These are phyloP conservation scores for Liquidambar formosana DNA, from an alignment of 164 flowering plant genomes.

Conservation along the genomic window DNA sequence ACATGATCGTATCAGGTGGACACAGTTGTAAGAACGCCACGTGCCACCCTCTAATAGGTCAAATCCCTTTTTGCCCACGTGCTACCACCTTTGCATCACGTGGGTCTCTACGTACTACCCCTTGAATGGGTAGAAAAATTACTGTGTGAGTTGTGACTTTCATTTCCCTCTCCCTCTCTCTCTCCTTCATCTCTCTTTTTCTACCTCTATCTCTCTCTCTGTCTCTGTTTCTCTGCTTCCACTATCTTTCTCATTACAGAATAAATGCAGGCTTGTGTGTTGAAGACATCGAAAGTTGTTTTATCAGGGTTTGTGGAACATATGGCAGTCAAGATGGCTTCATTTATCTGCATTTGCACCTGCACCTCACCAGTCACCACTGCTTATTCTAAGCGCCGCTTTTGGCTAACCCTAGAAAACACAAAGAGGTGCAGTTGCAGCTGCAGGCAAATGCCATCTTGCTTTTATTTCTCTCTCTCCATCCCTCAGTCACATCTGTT, in stretches of 20 bases:
- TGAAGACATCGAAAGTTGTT: no score
- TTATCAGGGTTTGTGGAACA: background rate
- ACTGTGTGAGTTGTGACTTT: no score
- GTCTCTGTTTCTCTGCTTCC: no score
- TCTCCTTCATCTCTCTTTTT: no score
- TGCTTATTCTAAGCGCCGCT: background rate
- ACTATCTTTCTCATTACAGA: no score
- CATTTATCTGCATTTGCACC: constrained; percentile 46
- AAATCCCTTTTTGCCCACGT: constrained; percentile 6
- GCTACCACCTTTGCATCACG: constrained; percentile 2
- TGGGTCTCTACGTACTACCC: constrained; percentile 3
- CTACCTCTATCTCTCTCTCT: no score
- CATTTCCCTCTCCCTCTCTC: no score
- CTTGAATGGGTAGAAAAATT: background rate
- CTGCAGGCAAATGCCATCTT: constrained; percentile 32
- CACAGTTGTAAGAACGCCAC: background rate
- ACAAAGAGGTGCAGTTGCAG: constrained; percentile 23
- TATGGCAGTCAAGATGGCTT: constrained; percentile 3
- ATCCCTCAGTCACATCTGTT: background rate
- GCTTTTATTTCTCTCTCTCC: background rate
- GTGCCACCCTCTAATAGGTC: background rate
- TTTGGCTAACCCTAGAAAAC: background rate
- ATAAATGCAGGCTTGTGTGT: no score
- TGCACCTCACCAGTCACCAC: constrained; percentile 27
- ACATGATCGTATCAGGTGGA: constrained; percentile 1